These are phyloP conservation scores for Nelumbo lutea DNA, from an alignment of 164 flowering plant genomes.

Conservation along the genomic window DNA sequence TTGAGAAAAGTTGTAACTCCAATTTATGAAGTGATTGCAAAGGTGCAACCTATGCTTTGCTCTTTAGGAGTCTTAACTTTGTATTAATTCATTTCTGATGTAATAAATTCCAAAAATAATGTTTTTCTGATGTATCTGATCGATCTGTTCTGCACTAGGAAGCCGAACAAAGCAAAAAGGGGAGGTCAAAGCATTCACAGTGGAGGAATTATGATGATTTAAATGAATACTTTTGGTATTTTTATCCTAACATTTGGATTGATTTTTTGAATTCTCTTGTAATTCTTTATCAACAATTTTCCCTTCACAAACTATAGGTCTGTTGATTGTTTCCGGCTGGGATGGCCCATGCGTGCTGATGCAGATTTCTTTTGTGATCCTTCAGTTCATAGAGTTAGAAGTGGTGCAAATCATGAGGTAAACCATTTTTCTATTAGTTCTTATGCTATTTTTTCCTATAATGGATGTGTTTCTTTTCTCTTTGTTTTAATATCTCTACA, in stretches of 20 bases:
- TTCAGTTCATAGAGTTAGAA: conserved; percentile 32
- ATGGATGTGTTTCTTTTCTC: too few species aligned
- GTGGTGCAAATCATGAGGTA: conserved; percentile 37
- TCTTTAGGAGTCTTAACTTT: not conserved
- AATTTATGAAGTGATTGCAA: conserved; percentile 78
- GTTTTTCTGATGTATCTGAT: not conserved
- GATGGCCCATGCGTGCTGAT: conserved; percentile 99
- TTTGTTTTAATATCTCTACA: too few species aligned
- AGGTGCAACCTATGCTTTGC: conserved; percentile 38
- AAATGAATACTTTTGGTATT: conserved; percentile 94
- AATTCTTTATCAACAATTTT: not conserved
- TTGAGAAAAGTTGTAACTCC: conserved; percentile 89
- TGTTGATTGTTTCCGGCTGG: conserved; percentile 86
- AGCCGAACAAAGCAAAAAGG: conserved; percentile 72
- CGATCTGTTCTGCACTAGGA: conserved; percentile 44
- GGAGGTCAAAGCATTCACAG: conserved; percentile 87
- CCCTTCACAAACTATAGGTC: conserved; percentile 50
- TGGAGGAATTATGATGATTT: conserved; percentile 99
- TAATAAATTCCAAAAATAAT: not conserved
- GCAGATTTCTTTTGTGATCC: conserved; percentile 81
- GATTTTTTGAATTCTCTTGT: not conserved
- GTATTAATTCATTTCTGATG: not conserved
- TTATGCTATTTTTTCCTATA: not conserved
- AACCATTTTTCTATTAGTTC: not conserved
- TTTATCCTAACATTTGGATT: not conserved